Base-by-base conservation (phyloP, 495 filamentous ascomycete species). In the Hypomontagnella submonticulosa region DNA sequence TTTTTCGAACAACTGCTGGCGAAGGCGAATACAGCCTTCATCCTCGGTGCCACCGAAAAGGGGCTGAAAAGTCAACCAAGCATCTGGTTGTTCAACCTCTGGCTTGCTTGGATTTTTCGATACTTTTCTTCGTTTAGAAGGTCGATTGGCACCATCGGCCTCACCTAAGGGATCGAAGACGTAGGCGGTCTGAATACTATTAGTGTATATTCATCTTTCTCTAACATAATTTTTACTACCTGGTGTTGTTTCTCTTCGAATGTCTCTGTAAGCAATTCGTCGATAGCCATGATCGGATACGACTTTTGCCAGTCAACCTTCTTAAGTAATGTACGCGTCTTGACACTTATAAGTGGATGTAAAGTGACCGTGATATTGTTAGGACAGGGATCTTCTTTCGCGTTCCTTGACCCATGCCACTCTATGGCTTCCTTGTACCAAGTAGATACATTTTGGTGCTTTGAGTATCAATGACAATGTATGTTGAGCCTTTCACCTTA, bases 41-140 rank as follows among this genome's bases (percentile, higher is more conserved):
- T 68, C 79, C 72, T 95, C 91, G 1, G 79, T 72, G 0, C 89
- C 90, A 50, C 81, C 79, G 15, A 94, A 74, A 44, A 93, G 81
- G 0, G 82, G 75, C n/a, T 84, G 79, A 61, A 92, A 92, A 36
- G 42, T 57, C 6, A 38, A 7, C 4, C 70, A 59, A 27, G 49
- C 30, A 8, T 62, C 27, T 15, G 61, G 10, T 43, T 48, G 69
- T 40, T 40, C 37, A 46, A 49, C n/a, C 43, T 63, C 44, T 38
- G 64, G 44, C 32, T 72, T 71, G 34, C 71, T 66, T 33, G 69
- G 62, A 11, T 69, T 73, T 54, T 73, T 76, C 0, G 74, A 66
- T 9, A 86, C 76, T 67, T 85, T 89, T 55, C 90, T 83, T 50
- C 86, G 81, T 71, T 94, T 93, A 44, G 82, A 71, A 32, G 89